Conservation (phyloP, 352 stramenopile species). For the Phytophthora sansomeana region DNA sequence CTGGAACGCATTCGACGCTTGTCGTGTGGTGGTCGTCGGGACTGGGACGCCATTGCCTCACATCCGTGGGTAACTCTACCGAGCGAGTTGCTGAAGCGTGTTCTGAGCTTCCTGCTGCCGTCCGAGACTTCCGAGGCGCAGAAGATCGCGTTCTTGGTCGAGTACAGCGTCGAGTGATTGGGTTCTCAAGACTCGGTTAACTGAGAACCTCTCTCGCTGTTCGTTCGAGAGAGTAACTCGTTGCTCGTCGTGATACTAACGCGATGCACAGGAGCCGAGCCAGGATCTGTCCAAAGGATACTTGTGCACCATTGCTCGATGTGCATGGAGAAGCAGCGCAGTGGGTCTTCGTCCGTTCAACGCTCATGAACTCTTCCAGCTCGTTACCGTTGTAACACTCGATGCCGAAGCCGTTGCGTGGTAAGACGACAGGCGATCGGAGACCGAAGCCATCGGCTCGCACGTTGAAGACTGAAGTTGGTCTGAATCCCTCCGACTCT, state of each 20-base stretch:
- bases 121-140: constrained; percentile 1
- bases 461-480: constrained; percentile 30
- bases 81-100: background rate
- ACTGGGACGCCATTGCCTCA: background rate
- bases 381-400: constrained; percentile 2
- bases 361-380: background rate
- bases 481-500: constrained; percentile 25
- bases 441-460: too few relatives aligned
- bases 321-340: constrained; percentile 12
- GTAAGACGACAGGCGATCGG: constrained; percentile 8
- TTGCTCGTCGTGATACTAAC: constrained; percentile 10
- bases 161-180: too few relatives aligned
- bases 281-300: constrained; percentile 14
- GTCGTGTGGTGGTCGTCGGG: background rate
- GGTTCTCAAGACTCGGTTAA: too few relatives aligned
- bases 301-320: constrained; percentile 13
- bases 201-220: too few relatives aligned
- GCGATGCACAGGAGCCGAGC: constrained; percentile 11
- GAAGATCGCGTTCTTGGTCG: background rate
- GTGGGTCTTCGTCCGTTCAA: constrained; percentile 1
- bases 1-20: background rate
- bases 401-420: background rate
- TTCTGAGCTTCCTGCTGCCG: constrained; percentile 9
- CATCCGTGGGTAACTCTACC: constrained; percentile 2
- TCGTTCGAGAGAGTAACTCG: constrained; percentile 18